Evolutionary conservation across 306 rosid genomes (phyloP), one percentile per base, ranked within the genome.

Genomic region (Rosa rugosa): DNA sequence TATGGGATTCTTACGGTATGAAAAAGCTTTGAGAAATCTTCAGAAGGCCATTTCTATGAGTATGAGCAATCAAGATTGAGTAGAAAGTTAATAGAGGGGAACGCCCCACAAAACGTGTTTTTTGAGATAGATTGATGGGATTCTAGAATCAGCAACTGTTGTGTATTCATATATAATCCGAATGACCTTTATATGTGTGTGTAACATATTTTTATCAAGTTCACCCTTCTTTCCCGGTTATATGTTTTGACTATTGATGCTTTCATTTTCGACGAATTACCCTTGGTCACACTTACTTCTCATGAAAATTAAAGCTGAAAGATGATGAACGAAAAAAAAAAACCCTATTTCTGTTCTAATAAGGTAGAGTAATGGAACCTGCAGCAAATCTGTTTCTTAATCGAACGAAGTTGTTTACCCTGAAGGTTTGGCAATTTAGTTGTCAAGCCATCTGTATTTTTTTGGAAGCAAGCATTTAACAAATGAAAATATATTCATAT

Each of bases 1-100:
- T 73, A 65, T 93, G 90, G 98, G 98, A 9, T 91, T 93, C 86
- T 42, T 93, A 59, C 67, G 92, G 71, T 88, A 88, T 80, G 92
- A 90, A 50, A 87, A 88, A 83, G 98, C 98, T 62, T 78, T 82
- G n/a, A 81, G 11, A 49, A 91, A 86, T 83, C 93, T 91, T 63
- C 85, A 84, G 27, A 90, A 88, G 85, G 97, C 92, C 53, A 77
- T 93, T 79, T 84, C 90, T 63, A 73, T 86, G 80, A 80, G 82
- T 69, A 82, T 67, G 79, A 66, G 47, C 71, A 66, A 66, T 6
- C 71, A 66, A 18, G 47, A 38, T 66, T 38, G 47, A 66, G 47
- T 38, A 36, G 71, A 38, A 65, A 66, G 25, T 63, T 63, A 0
- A 1, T 31, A 2, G 1, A 60, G 18, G 38, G 66, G 66, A 11